These are phyloP conservation scores for Casuarina cunninghamiana DNA, from an alignment of 306 rosid genomes.

Conservation along the genomic window DNA sequence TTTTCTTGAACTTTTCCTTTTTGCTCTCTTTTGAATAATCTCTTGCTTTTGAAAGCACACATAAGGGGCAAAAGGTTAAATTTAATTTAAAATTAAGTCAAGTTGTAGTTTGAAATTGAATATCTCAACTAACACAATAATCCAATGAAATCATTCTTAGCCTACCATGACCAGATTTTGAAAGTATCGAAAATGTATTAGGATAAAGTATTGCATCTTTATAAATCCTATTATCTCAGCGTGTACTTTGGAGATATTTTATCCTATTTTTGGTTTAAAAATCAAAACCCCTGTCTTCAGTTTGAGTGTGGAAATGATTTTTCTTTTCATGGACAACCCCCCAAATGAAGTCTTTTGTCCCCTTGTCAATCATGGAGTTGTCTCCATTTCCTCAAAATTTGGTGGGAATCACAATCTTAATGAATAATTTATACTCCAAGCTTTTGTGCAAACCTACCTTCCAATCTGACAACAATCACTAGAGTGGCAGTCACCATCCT, in stretches of 20 bases:
- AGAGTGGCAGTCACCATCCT: not conserved
- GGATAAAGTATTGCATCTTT: too few species aligned
- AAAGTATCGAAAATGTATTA: too few species aligned
- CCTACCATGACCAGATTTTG: too few species aligned
- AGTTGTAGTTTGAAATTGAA: too few species aligned
- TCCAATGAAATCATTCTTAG: too few species aligned
- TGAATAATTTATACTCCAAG: not conserved
- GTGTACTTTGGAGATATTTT: too few species aligned
- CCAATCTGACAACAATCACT: not conserved
- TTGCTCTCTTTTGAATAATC: not conserved
- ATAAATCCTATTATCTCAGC: too few species aligned
- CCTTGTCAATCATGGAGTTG: not conserved
- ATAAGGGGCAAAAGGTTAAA: too few species aligned
- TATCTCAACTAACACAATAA: too few species aligned
- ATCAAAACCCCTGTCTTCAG: not conserved
- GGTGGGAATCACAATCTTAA: not conserved
- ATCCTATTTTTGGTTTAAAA: not conserved
- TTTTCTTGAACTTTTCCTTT: not conserved
- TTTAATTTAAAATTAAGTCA: too few species aligned
- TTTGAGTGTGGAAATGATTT: not conserved
- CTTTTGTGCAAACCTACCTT: not conserved
- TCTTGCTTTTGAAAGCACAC: not conserved
- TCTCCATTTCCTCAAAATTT: not conserved
- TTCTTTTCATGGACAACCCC: not conserved
- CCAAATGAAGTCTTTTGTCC: slow-evolving; percentile 8